Percentiles rank a stretch among this genome's conserved stretches.
Conservation (phyloP, 306 rosid genomes). For the Datisca glomerata region DNA sequence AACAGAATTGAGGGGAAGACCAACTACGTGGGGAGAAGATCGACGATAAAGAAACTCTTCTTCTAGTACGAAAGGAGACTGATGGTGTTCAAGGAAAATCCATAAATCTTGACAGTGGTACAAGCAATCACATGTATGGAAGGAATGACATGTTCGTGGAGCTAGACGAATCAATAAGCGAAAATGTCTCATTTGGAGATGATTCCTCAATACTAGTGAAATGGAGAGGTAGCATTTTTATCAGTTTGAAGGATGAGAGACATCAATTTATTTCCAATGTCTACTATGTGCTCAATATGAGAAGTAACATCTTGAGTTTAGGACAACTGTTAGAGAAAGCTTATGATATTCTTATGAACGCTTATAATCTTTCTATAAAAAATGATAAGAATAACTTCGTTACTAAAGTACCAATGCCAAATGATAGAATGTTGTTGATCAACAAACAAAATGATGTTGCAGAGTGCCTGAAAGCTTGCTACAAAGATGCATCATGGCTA, state of each 20-base stretch:
- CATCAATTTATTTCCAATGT: constrained; percentile 1
- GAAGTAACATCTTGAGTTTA: background rate
- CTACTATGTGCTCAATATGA: background rate
- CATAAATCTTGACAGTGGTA: background rate
- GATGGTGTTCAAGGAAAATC: background rate
- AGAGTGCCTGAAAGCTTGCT: background rate
- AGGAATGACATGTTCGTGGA: constrained; percentile 4
- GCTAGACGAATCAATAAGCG: constrained; percentile 1
- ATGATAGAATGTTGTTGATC: background rate
- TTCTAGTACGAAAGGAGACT: background rate
- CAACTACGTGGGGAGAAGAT: background rate
- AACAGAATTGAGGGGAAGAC: background rate
- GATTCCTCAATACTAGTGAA: background rate
- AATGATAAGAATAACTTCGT: background rate
- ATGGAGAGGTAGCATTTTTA: background rate
- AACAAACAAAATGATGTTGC: background rate
- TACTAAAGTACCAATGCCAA: background rate
- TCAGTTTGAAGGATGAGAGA: background rate
- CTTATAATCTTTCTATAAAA: background rate
- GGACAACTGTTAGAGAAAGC: background rate
- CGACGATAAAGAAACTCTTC: background rate
- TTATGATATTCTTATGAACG: no score
- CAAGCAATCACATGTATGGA: constrained; percentile 1
- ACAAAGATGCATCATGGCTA: constrained; percentile 1
- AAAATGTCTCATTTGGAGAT: constrained; percentile 2